Evolutionary conservation across 2,329 filamentous ascomycete genomes (phyloP).

Genomic region (Paraphaeosphaeria sporulosa): DNA sequence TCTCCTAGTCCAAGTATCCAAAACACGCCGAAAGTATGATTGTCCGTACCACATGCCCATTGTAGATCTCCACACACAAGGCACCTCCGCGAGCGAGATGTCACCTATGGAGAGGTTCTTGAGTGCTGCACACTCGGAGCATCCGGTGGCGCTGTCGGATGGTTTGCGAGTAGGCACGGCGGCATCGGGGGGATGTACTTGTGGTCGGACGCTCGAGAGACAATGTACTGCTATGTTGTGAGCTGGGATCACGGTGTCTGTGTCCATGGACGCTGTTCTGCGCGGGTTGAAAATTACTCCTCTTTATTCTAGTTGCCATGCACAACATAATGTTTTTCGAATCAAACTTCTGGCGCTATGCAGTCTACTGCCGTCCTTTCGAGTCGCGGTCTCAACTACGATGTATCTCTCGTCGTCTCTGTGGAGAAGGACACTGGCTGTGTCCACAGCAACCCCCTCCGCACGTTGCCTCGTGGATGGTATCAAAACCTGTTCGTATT

Average conservation of each 20-base stretch:
- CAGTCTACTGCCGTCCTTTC: no score
- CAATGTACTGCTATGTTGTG: slow-evolving; percentile 7
- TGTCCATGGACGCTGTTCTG: background rate
- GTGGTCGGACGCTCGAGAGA: background rate
- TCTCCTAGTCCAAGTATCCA: background rate
- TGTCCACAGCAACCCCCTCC: no score
- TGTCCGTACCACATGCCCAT: slow-evolving; percentile 9
- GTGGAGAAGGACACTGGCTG: no score
- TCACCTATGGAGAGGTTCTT: slow-evolving; percentile 9
- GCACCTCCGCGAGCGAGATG: background rate
- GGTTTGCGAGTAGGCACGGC: slow-evolving; percentile 1
- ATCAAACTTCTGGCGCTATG: no score
- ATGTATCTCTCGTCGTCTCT: no score
- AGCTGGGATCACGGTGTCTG: background rate
- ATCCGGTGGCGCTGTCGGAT: slow-evolving; percentile 1
- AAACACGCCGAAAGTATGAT: background rate
- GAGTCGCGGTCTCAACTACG: no score
- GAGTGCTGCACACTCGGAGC: background rate
- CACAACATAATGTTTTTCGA: no score
- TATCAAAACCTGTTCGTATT: no score
- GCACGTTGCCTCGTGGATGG: no score
- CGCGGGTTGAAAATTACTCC: background rate
- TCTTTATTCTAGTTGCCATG: background rate
- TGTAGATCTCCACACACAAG: background rate
- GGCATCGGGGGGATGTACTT: slow-evolving; percentile 8